phyloP scores from a whole-genome alignment of 176 grass and related monocot species.

The Cenchrus americanus region DNA sequence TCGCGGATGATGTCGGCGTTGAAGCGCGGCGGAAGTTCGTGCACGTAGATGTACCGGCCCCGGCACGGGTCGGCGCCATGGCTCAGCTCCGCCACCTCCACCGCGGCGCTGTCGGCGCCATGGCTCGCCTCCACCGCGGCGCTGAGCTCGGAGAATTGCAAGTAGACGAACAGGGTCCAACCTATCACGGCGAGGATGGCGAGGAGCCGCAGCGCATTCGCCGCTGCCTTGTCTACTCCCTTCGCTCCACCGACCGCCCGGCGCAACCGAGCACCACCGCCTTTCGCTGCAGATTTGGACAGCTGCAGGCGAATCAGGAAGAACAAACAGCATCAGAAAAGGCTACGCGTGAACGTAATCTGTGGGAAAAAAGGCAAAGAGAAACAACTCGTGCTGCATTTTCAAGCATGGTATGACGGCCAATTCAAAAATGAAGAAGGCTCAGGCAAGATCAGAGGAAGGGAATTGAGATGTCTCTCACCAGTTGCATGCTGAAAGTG shows the following conservation, averaged over 20 bases:
- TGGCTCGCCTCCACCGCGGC: background rate
- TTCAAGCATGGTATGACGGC: background rate
- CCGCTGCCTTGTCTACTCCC: slow-evolving; percentile 41
- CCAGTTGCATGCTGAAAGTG: background rate
- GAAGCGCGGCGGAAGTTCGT: slow-evolving; percentile 67
- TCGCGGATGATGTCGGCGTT: slow-evolving; percentile 68
- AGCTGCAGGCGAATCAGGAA: background rate
- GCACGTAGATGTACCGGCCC: slow-evolving; percentile 69
- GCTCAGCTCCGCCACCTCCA: background rate
- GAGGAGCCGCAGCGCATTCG: slow-evolving; percentile 37
- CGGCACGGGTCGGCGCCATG: slow-evolving; percentile 41
- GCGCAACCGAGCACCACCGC: slow-evolving; percentile 8
- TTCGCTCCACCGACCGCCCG: background rate
- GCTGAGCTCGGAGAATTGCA: slow-evolving; percentile 47
- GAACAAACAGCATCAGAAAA: background rate
- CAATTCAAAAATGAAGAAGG: background rate
- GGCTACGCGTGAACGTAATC: background rate
- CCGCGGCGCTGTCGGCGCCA: background rate
- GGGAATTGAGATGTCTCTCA: background rate
- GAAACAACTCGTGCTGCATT: background rate
- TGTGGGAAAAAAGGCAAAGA: background rate
- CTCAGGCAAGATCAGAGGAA: background rate
- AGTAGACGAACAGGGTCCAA: slow-evolving; percentile 60
- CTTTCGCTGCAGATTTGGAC: slow-evolving; percentile 17
- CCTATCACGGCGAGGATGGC: slow-evolving; percentile 28